A percentile compares a stretch with the other conserved stretches of the same genome.
Evolutionary conservation across 106 monocot species (phyloP).

Genomic region (Phalaenopsis equestris): DNA sequence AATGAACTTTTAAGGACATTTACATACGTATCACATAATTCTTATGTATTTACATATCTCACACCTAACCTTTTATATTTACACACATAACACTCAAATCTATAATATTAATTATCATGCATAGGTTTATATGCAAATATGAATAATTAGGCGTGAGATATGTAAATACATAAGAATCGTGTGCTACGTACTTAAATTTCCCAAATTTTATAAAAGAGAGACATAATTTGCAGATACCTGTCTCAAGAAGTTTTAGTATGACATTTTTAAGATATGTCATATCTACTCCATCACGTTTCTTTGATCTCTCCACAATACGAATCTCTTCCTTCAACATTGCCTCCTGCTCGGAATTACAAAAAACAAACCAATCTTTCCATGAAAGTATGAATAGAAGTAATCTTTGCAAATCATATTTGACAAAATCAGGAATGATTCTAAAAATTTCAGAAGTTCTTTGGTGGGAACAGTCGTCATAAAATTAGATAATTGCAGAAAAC

Average conservation of each 20-base stretch:
- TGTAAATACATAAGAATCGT: too few species aligned
- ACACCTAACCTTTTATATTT: too few species aligned
- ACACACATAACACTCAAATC: too few species aligned
- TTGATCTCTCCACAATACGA: conserved; percentile 83
- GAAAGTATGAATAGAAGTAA: neutral
- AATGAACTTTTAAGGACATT: too few species aligned
- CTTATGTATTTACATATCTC: too few species aligned
- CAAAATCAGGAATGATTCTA: neutral
- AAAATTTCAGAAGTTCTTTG: neutral
- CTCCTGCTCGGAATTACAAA: conserved; percentile 36
- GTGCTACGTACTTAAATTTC: too few species aligned
- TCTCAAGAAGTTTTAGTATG: conserved; percentile 92
- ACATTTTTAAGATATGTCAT: conserved; percentile 99
- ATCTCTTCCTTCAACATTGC: conserved; percentile 86
- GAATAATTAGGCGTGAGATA: too few species aligned
- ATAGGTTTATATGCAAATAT: too few species aligned
- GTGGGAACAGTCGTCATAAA: neutral
- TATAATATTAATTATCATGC: too few species aligned
- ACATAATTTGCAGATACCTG: conserved; percentile 40
- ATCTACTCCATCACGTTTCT: conserved; percentile 92
- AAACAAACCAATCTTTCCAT: neutral
- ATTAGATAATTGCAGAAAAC: neutral
- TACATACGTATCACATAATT: too few species aligned
- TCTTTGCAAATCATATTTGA: neutral
- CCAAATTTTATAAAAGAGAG: neutral